Percentiles rank a stretch among this genome's conserved stretches.
phyloP scores from a whole-genome alignment of 2,329 filamentous ascomycete species.

The Phaeophleospora eucalypticola region DNA sequence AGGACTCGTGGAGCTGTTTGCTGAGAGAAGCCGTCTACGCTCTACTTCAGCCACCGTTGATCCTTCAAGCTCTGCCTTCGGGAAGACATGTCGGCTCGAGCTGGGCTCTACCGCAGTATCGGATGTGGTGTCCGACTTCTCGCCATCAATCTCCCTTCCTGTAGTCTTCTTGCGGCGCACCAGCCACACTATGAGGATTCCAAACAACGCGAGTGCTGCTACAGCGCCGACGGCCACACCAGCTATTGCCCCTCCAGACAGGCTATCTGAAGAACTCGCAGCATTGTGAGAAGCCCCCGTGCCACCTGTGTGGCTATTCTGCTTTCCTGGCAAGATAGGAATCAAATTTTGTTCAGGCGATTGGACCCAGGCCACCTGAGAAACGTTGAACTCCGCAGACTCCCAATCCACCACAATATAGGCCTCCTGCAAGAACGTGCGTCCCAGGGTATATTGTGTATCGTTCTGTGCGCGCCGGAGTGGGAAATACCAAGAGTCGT shows the following conservation, averaged over 20 bases:
- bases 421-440: conserved; percentile 67
- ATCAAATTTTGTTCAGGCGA: conserved; percentile 25
- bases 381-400: conserved; percentile 44
- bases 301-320: conserved; percentile 2
- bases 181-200: conserved; percentile 33
- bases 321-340: conserved; percentile 20
- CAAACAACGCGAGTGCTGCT: conserved; percentile 30
- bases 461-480: conserved; percentile 54
- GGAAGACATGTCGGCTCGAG: conserved; percentile 32
- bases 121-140: conserved; percentile 10
- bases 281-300: neutral
- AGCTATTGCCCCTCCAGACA: conserved; percentile 39
- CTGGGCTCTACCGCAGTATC: conserved; percentile 2
- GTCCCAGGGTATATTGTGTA: conserved; percentile 59
- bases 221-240: conserved; percentile 44
- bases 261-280: conserved; percentile 9
- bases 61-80: conserved; percentile 44
- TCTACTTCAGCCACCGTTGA: conserved; percentile 17
- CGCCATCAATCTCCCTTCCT: conserved; percentile 5
- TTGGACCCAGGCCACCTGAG: conserved; percentile 33
- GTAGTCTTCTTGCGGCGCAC: conserved; percentile 18
- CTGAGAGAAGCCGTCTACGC: conserved; percentile 19
- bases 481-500: conserved; percentile 64
- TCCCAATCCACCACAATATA: conserved; percentile 50
- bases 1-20: conserved; percentile 14